Base-by-base conservation (phyloP, 73 alveolate species). In the Breviolum minutum region DNA sequence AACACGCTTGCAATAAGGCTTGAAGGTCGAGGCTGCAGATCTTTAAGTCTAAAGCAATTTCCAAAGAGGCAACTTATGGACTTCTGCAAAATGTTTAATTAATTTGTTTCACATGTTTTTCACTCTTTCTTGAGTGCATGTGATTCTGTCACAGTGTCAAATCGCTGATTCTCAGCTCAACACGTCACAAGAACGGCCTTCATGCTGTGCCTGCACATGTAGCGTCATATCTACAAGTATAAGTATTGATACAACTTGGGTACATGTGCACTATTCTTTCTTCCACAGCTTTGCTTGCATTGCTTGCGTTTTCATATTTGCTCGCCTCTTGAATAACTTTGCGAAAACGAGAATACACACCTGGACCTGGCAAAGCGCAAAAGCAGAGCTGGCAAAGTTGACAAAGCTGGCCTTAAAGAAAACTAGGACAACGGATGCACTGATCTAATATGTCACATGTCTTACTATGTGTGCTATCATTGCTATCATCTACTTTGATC, bases 301-400 rank as follows among this genome's bases (percentile, higher is more conserved):
- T 40, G 54, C 54, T 40, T 40, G 54, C n/a, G 77, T 17, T 14
- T 68, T 22, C n/a, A 22, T 17, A 22, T 68, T 22, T 68, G 7
- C 16, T 30, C 62, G 98, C 98, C 98, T 92, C 91, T 7, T 30
- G 81, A 40, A 76, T 20, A 17, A 92, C 98, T 14, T 64, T 61
- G 82, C 98, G 98, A 29, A 61, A 76, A 40, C 98, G 98, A 24
- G 98, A 74, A 84, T 76, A 68, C 29, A 74, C 89, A 16, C 98
- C 98, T 16, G 68, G 90, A 92, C 98, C 98, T 92, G 98, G 79
- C 90, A 24, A 11, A 13, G 5, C 24, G 12, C n/a, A 30, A 62
- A 8, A 62, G 27, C 32, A n/a, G n/a, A 29, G 17, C 29, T 79
- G 26, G 63, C n/a, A 68, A 68, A 68, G 54, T 40, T 40, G 54